Evolutionary conservation across 2,329 filamentous ascomycete species (phyloP), one percentile per base, ranked within the genome.

Genomic region (Trichoderma atroviride): DNA sequence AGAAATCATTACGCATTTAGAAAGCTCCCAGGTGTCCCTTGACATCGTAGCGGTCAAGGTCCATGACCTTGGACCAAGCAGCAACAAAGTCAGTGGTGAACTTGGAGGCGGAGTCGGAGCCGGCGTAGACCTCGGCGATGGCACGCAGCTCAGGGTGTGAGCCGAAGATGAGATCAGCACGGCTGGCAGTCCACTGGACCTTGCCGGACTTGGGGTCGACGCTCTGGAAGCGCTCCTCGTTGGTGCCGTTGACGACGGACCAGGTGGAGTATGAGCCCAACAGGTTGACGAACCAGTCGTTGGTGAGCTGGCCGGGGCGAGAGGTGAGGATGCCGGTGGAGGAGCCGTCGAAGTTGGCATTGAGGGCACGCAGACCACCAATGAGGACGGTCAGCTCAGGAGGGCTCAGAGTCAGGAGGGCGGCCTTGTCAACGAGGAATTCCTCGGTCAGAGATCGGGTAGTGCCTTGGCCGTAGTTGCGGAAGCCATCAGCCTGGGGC

Each of bases 251-350:
- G 52, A 81, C 80, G 35, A 64, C 61, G 9, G 73, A 70, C 91
- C 91, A 93, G n/a, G 80, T 82, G 13, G 86, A 91, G 78, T 79
- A 82, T 75, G 85, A 87, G 76, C 92, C 90, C 24, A 94, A 86
- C 3, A 94, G 83, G 82, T 93, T 93, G 79, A 92, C 86, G 77
- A 94, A 94, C 85, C 92, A 94, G 81, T 94, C 91, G 80, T 92
- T 93, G 76, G 88, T 92, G 74, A 94, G 84, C 75, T 87, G 80
- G 58, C 91, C 91, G 1, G 90, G 89, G 14, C 83, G 83, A 73
- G 85, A 83, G 68, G 91, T 94, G 75, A 93, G 84, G 65, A 93
- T 85, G 70, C 91, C 91, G 69, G 86, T 79, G 24, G 82, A 77
- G 0, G 90, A 92, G 56, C 89, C 88, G 73, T 93, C 90, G 73